These are phyloP conservation scores for Hericium alpestre DNA, from an alignment of 768 basidiomycete genomes.

Conservation along the genomic window DNA sequence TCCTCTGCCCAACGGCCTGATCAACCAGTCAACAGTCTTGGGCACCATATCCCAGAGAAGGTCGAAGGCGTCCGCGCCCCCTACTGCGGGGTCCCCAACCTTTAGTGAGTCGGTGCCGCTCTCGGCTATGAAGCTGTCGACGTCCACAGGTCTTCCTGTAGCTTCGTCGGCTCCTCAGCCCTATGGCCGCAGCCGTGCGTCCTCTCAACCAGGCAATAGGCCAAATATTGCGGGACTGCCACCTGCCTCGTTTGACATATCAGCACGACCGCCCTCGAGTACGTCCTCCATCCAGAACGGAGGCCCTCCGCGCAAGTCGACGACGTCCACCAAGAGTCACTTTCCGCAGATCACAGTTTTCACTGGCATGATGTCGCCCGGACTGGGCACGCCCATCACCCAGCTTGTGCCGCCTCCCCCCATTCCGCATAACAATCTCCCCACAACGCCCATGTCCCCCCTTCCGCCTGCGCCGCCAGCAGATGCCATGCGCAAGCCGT, in stretches of 20 bases:
- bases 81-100: constrained; percentile 20
- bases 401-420: constrained; percentile 37
- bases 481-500: constrained; percentile 73
- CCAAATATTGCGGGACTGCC: constrained; percentile 36
- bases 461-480: constrained; percentile 62
- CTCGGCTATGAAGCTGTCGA: constrained; percentile 26
- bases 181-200: constrained; percentile 47
- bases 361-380: constrained; percentile 38
- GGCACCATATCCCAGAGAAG: constrained; percentile 65
- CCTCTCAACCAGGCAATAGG: constrained; percentile 68
- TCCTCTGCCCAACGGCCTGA: constrained; percentile 22
- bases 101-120: constrained; percentile 9
- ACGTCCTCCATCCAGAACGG: constrained; percentile 25
- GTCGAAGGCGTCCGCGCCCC: constrained; percentile 53
- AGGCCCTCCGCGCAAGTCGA: constrained; percentile 42
- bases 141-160: constrained; percentile 17
- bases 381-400: constrained; percentile 17
- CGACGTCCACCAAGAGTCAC: constrained; percentile 44
- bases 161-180: background rate
- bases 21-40: constrained; percentile 48
- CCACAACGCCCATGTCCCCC: constrained; percentile 68
- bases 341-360: constrained; percentile 39
- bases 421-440: constrained; percentile 44
- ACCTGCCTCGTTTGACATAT: constrained; percentile 40
- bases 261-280: constrained; percentile 39